Evolutionary conservation across 2,329 filamentous ascomycete species (phyloP), one percentile per base, ranked within the genome.

Genomic region (Trichophyton benhamiae): DNA sequence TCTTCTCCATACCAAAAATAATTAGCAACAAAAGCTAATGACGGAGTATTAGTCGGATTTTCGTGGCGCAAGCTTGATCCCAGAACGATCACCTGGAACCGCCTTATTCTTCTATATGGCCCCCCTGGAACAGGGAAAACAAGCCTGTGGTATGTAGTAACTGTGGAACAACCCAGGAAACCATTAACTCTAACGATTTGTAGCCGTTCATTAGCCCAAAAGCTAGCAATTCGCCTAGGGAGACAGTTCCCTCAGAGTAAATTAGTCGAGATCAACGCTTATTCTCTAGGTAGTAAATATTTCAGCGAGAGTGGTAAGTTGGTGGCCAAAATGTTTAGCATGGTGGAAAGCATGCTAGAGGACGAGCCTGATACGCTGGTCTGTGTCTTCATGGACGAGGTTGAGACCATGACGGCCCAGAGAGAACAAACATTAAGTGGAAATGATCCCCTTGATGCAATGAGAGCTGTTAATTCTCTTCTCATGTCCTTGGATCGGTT

Each of bases 81-180:
- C 27, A 70, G 69, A 60, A 70, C 71, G 0, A 72, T 77, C 63
- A 75, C 74, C 61, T 79, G 77, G 76, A 78, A 79, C 62, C 72
- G 75, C 20, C 67, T 79, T 8, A 89, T 96, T 15, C 81, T 99
- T 63, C 84, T 99, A 6, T 99, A 97, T 74, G 94, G 94, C 1
- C 94, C 94, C 36, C 94, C 94, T 0, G 94, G 94, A 72, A 96
- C 91, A 11, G 91, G 91, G 72, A 96, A 96, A 81, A 96, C 91
- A 15, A 95, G 80, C 96, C 62, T 84, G 96, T 57, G 96, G 96
- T 75, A 92, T 55, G 27, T 36, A 3, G n/a, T 20, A 92, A 0
- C 91, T 92, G 3, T 92, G 92, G 1, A 74, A 20, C 75, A 72
- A 1, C 67, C 79, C 1, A 78, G 75, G 69, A 68, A 63, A 59